Evolutionary conservation across 2,329 filamentous ascomycete genomes (phyloP).

Genomic region (Tricladium varicosporioides): DNA sequence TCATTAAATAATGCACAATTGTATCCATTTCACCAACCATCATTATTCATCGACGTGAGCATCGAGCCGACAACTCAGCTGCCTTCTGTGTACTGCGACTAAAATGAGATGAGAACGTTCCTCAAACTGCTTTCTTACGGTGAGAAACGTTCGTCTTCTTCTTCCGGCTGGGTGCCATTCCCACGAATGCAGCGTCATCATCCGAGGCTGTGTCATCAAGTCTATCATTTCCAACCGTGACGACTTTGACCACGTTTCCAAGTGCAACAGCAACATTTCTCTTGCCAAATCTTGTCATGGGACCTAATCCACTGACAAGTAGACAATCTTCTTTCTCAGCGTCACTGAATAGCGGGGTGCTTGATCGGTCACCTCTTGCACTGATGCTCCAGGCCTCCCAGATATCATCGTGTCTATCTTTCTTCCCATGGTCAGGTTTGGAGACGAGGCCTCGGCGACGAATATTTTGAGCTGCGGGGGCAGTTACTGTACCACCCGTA

Average conservation of each 20-base stretch:
- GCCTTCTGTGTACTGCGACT: not conserved
- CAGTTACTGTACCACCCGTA: not conserved
- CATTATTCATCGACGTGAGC: not conserved
- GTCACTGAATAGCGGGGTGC: conserved; percentile 20
- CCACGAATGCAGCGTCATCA: conserved; percentile 26
- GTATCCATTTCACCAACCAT: not conserved
- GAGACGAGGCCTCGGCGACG: conserved; percentile 17
- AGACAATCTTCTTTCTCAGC: conserved; percentile 44
- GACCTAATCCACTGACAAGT: conserved; percentile 64
- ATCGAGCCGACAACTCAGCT: not conserved
- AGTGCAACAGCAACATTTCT: conserved; percentile 67
- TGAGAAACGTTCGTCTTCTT: conserved; percentile 13
- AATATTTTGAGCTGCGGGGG: conserved; percentile 9
- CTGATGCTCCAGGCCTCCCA: conserved; percentile 56
- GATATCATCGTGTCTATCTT: conserved; percentile 25
- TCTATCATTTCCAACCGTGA: conserved; percentile 63
- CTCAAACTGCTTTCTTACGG: conserved; percentile 10
- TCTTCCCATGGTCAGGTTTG: not conserved
- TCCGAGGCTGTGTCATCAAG: conserved; percentile 45
- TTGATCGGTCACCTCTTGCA: conserved; percentile 38
- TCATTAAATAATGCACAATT: not conserved
- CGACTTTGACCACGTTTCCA: conserved; percentile 70
- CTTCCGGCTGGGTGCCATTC: conserved; percentile 23
- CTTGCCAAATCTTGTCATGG: conserved; percentile 60
- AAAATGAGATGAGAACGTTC: not conserved